Conservation (phyloP, 1,284 basidiomycete genomes). For the Malassezia caprae region DNA sequence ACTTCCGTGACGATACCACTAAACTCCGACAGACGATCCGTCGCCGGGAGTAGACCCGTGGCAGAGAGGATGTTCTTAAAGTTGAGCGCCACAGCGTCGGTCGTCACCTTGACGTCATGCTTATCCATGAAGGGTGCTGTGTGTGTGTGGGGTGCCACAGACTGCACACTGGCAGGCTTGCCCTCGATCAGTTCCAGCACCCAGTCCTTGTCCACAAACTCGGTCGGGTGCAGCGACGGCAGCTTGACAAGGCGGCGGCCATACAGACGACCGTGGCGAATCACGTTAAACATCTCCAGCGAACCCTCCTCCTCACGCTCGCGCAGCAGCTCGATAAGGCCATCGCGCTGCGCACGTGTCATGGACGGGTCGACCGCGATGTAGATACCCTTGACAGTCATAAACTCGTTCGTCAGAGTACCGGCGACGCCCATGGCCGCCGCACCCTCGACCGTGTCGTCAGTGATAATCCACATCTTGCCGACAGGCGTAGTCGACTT, state of each 20-base stretch:
- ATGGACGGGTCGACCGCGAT: constrained; percentile 11
- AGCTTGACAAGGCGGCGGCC: constrained; percentile 18
- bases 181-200: constrained; percentile 31
- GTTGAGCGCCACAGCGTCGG: constrained; percentile 20
- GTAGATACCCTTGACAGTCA: constrained; percentile 8
- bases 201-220: constrained; percentile 28
- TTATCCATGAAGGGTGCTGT: background rate
- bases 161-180: constrained; percentile 10
- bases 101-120: constrained; percentile 16
- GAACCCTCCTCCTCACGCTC: constrained; percentile 4
- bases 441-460: constrained; percentile 15
- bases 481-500: constrained; percentile 10
- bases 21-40: constrained; percentile 53
- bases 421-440: constrained; percentile 14
- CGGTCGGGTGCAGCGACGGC: constrained; percentile 38
- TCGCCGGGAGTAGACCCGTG: constrained; percentile 17
- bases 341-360: constrained; percentile 13
- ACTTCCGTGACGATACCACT: constrained; percentile 65
- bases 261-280: constrained; percentile 11
- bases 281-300: constrained; percentile 14
- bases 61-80: constrained; percentile 21
- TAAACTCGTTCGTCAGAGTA: constrained; percentile 16
- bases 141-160: constrained; percentile 15
- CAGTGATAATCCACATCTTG: constrained; percentile 16
- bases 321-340: constrained; percentile 2